These are phyloP conservation scores for Orbilia quercus DNA, from an alignment of 2,329 filamentous ascomycete genomes.

Conservation along the genomic window DNA sequence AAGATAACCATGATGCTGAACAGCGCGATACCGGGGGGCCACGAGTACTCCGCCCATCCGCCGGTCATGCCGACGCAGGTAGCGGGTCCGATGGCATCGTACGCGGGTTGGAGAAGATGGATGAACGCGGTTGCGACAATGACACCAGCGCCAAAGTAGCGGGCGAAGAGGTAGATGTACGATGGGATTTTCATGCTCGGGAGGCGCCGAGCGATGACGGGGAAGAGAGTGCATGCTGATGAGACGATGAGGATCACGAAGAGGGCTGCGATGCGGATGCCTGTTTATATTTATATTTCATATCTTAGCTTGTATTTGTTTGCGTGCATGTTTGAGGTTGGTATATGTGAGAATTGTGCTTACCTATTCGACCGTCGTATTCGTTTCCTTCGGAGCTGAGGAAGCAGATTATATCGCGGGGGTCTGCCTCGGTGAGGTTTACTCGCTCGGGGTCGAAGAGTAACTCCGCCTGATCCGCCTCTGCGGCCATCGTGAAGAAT, in stretches of 20 bases:
- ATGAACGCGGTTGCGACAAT: slow-evolving; percentile 78
- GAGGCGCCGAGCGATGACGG: slow-evolving; percentile 72
- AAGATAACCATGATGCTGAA: slow-evolving; percentile 67
- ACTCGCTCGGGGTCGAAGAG: slow-evolving; percentile 64
- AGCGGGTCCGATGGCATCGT: slow-evolving; percentile 65
- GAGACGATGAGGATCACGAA: slow-evolving; percentile 44
- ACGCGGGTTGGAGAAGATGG: slow-evolving; percentile 77
- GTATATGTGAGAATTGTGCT: too few relatives aligned
- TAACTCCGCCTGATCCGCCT: slow-evolving; percentile 19
- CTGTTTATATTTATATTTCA: slow-evolving; percentile 24
- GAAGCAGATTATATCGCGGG: slow-evolving; percentile 67
- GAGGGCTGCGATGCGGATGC: slow-evolving; percentile 40
- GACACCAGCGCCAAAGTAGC: slow-evolving; percentile 79
- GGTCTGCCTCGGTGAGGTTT: slow-evolving; percentile 65
- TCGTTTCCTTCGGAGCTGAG: slow-evolving; percentile 66
- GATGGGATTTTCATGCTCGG: slow-evolving; percentile 71
- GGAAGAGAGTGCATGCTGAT: slow-evolving; percentile 65
- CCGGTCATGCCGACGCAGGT: slow-evolving; percentile 67
- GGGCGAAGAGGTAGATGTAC: slow-evolving; percentile 73
- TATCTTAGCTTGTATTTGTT: slow-evolving; percentile 15
- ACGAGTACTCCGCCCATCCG: slow-evolving; percentile 67
- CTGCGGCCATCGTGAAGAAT: too few relatives aligned
- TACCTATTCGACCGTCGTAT: slow-evolving; percentile 66
- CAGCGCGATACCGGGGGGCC: slow-evolving; percentile 68
- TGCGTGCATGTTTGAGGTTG: background rate